Evolutionary conservation across 2,329 filamentous ascomycete genomes (phyloP), one percentile per base, ranked within the genome.

Genomic region (Ophiostoma sp.): DNA sequence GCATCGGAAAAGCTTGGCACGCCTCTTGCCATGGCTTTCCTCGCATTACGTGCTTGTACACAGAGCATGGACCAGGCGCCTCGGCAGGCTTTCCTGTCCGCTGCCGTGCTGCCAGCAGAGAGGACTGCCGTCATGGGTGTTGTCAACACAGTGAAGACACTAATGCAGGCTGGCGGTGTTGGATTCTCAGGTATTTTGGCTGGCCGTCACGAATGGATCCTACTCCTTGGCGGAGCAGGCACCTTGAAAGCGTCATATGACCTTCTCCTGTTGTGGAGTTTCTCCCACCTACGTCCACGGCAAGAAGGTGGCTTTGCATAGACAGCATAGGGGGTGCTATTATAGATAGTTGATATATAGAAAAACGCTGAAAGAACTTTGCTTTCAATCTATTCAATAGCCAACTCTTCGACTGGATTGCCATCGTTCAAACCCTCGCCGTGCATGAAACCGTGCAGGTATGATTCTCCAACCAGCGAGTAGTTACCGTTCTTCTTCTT

Each of bases 31-130:
- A 72, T 92, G 63, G 79, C 84, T 0, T 87, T 93, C 72, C 83
- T 93, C 12, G 80, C 91, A 19, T 82, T 91, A 12, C 87, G 92
- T 8, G 85, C 90, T 0, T 89, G 87, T 74, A 87, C 87, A 0
- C 86, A 89, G 72, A 89, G 85, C 68, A 94, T 94, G 91, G 92
- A 94, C 76, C 86, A 88, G 28, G 91, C 90, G 0, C 92, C 92
- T 0, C 87, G 91, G 9, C 86, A 88, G 2, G 92, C 92, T 0
- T 93, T 94, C 79, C 80, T 94, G 1, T 88, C 92, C 0, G 88
- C 89, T 0, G 87, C 90, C 0, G 85, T 94, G 2, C 85, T 88
- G 11, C 86, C 91, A 0, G 83, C 85, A 2, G 91, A 94, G 80
- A 86, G 92, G 1, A 94, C 92, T 0, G 90, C 90, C 0, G 87